Evolutionary conservation across 225 moss, liverwort and hornwort species (phyloP), one percentile per base, ranked within the genome.

Genomic region (Thuidium tamariscinum): DNA sequence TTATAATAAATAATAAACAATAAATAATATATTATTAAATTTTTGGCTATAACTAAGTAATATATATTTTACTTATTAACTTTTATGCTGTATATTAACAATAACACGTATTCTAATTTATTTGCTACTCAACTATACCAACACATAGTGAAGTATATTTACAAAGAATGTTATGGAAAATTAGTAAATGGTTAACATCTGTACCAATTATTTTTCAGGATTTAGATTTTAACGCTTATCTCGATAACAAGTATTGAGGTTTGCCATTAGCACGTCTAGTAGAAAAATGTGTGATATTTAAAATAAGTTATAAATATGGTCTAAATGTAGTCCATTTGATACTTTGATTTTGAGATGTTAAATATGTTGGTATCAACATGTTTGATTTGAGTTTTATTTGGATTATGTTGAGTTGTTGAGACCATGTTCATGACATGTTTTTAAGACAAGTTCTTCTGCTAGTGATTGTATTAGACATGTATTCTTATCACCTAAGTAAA

Each of bases 101-200:
- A 41, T 14, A 69, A 41, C 14, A n/a, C 0, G 1, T 69, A 14
- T 4, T 69, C 0, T 25, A 7, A 25, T 69, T 25, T 69, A 41
- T 23, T 0, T 23, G 0, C 13, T 23, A 13, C 39, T 7, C 1
- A 7, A 4, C 4, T 13, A 13, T 23, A 39, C 68, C 13, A 39
- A 39, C 1, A 22, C 0, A 2, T 23, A 23, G 4, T 4, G 0
- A 68, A 5, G 13, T 39, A 68, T 25, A 13, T 39, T 13, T 36
- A 25, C 4, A 39, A 39, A 68, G 25, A 4, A 13, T 68, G 4
- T 39, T 23, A 0, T 13, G 1, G 21, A 69, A 11, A 41, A 69
- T 25, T 41, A 25, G 0, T 23, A 68, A n/a, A 39, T 25, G 4
- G 37, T 67, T 7, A 3, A 13, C 2, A 37, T 37, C n/a, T n/a